Percentiles rank a stretch among this genome's conserved stretches.
Evolutionary conservation across 805 yeast species (phyloP).

Genomic region (Wickerhamiella dianesei): DNA sequence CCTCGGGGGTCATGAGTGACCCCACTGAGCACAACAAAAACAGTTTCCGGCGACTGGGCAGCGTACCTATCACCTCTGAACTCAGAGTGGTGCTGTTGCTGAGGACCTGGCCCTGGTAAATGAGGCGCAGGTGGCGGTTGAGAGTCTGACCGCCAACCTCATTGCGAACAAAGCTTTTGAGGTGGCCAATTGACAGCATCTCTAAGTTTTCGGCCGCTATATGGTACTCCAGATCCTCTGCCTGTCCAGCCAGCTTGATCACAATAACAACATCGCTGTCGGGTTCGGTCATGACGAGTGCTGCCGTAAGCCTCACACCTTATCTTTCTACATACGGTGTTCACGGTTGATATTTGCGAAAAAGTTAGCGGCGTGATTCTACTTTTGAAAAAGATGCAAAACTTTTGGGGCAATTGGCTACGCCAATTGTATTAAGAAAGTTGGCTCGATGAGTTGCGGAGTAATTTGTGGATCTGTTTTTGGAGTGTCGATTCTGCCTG

Average conservation of each 20-base stretch:
- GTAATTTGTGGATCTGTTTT: too few species aligned
- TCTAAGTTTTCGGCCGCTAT: slow-evolving; percentile 1
- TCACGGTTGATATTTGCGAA: too few species aligned
- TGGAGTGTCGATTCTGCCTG: too few species aligned
- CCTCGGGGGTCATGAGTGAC: slow-evolving; percentile 40
- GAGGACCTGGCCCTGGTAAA: slow-evolving; percentile 55
- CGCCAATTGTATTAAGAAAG: too few species aligned
- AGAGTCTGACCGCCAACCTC: slow-evolving; percentile 24
- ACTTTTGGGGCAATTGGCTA: too few species aligned
- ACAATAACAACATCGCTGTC: slow-evolving; percentile 1
- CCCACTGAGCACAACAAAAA: slow-evolving; percentile 75
- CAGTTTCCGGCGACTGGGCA: slow-evolving; percentile 24
- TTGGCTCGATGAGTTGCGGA: too few species aligned
- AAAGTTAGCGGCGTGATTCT: too few species aligned
- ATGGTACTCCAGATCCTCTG: slow-evolving; percentile 1
- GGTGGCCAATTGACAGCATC: slow-evolving; percentile 25
- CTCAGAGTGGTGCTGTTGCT: slow-evolving; percentile 42
- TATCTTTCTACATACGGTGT: neutral
- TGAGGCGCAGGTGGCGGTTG: slow-evolving; percentile 45
- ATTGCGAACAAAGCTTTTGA: slow-evolving; percentile 34
- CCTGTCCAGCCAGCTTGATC: slow-evolving; percentile 1
- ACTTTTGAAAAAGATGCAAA: too few species aligned
- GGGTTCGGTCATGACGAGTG: neutral
- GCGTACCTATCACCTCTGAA: slow-evolving; percentile 30
- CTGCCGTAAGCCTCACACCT: neutral